A percentile compares a stretch with the other conserved stretches of the same genome.
Conservation (phyloP, 192 early-diverging fungal genomes). For the Backusella parvicylindrica region DNA sequence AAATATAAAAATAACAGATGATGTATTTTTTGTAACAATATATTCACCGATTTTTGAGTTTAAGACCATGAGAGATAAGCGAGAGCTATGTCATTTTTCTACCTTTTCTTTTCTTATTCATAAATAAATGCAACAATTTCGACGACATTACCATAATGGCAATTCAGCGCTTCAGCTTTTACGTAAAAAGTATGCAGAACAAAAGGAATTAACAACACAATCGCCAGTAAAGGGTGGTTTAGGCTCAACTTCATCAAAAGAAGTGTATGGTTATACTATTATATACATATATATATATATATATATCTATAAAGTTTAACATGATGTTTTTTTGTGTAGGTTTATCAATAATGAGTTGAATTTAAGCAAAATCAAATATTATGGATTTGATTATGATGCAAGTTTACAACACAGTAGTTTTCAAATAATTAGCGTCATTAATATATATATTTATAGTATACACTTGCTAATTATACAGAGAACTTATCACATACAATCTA, state of each 20-base stretch:
- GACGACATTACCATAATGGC: slow-evolving; percentile 5
- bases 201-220: background rate
- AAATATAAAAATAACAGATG: too few species aligned
- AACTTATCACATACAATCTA: slow-evolving; percentile 55
- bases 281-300: background rate
- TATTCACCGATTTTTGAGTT: too few species aligned
- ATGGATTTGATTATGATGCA: slow-evolving; percentile 60
- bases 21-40: too few species aligned
- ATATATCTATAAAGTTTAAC: background rate
- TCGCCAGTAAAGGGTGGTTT: slow-evolving; percentile 5
- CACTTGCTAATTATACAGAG: slow-evolving; percentile 56
- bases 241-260: slow-evolving; percentile 20
- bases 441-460: slow-evolving; percentile 39
- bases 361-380: slow-evolving; percentile 48
- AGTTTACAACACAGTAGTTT: background rate
- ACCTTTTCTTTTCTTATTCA: too few species aligned
- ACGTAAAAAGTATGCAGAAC: background rate
- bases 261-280: slow-evolving; percentile 20
- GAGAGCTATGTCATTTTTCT: too few species aligned
- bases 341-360: slow-evolving; percentile 59
- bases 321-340: too few species aligned
- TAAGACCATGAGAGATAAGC: too few species aligned
- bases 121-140: background rate
- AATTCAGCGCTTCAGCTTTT: background rate
- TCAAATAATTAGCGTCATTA: background rate